A percentile compares a stretch with the other conserved stretches of the same genome.
Evolutionary conservation across 768 basidiomycete genomes (phyloP).

Genomic region (Serendipita sp.): DNA sequence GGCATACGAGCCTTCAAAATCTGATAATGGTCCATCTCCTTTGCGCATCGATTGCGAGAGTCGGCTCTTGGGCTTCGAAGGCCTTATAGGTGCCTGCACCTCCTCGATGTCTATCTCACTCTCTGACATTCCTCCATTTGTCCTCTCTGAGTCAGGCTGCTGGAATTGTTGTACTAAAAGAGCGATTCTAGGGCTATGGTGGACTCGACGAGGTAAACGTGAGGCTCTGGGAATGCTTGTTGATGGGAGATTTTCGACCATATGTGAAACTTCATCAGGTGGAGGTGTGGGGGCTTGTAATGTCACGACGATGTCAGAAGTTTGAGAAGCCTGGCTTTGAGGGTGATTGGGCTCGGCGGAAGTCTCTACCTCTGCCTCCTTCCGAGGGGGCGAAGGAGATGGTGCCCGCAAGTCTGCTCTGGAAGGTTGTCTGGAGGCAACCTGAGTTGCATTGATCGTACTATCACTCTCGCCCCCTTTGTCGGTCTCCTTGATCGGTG

Average conservation of each 20-base stretch:
- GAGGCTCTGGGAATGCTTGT: conserved; percentile 12
- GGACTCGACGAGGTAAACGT: conserved; percentile 18
- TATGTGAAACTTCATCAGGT: background rate
- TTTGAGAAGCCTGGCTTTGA: background rate
- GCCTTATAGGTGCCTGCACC: conserved; percentile 18
- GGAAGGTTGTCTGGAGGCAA: background rate
- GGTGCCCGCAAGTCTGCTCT: background rate
- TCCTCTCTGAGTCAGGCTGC: background rate
- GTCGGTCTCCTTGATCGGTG: background rate
- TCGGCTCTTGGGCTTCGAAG: conserved; percentile 30
- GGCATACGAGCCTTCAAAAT: conserved; percentile 83
- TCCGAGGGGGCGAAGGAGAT: background rate
- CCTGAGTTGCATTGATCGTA: conserved; percentile 1
- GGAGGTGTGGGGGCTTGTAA: background rate
- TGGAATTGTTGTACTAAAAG: conserved; percentile 18
- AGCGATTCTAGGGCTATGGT: conserved; percentile 20
- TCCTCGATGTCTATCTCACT: conserved; percentile 55
- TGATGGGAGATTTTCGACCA: background rate
- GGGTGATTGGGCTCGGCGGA: background rate
- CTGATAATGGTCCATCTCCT: conserved; percentile 49
- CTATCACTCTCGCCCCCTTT: background rate
- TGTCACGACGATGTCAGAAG: background rate
- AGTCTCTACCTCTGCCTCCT: background rate
- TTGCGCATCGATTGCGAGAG: conserved; percentile 21
- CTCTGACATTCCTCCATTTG: conserved; percentile 39